These are phyloP conservation scores for Nicotiana attenuata DNA, from an alignment of 257 asterid species.

Conservation along the genomic window DNA sequence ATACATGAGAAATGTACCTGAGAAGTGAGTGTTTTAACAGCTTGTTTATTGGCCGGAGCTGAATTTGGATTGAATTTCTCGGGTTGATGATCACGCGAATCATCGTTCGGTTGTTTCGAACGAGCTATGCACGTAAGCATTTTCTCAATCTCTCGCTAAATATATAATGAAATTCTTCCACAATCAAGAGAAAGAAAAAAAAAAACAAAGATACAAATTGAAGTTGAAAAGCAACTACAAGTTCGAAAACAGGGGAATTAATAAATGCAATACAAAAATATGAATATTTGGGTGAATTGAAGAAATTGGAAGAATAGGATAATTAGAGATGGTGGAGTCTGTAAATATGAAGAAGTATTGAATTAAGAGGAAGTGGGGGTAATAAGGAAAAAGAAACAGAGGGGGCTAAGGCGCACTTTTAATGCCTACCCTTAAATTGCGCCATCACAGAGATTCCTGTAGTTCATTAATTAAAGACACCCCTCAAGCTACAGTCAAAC, in stretches of 20 bases:
- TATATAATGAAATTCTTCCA: not conserved
- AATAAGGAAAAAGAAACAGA: not conserved
- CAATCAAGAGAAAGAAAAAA: not conserved
- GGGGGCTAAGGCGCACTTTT: conserved; percentile 15
- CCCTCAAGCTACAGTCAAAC: not conserved
- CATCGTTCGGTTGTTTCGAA: conserved; percentile 59
- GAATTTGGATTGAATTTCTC: conserved; percentile 31
- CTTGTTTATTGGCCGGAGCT: conserved; percentile 41
- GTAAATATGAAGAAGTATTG: not conserved
- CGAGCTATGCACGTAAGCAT: conserved; percentile 98
- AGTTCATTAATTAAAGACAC: conserved; percentile 20
- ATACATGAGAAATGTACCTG: conserved; percentile 47
- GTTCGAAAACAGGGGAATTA: not conserved
- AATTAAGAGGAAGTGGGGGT: not conserved
- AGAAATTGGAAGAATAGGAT: not conserved
- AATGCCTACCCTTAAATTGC: conserved; percentile 40
- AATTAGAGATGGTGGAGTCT: not conserved
- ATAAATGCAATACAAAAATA: not conserved
- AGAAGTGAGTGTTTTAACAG: conserved; percentile 58
- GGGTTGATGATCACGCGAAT: conserved; percentile 37
- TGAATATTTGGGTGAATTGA: not conserved
- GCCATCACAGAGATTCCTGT: conserved; percentile 32
- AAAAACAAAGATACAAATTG: not conserved
- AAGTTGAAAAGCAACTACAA: not conserved
- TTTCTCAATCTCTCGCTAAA: not conserved